Conservation (phyloP, 352 stramenopile species). For the Stephanocyclus meneghinianus region DNA sequence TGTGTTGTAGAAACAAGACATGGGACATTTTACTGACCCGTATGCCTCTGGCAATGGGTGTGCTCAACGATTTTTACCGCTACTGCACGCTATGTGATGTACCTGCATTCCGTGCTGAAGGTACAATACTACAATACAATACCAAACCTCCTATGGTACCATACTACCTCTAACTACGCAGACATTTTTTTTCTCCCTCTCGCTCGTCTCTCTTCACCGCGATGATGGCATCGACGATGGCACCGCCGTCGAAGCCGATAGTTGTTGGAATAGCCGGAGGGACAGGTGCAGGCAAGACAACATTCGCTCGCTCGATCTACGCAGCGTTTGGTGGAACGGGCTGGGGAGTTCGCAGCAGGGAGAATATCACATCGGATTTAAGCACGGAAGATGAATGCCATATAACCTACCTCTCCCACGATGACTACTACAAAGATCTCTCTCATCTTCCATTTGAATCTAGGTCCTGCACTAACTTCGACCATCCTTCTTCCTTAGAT, state of each 20-base stretch:
- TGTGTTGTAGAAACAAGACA: too few relatives aligned
- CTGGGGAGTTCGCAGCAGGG: background rate
- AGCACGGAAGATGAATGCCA: conserved; percentile 47
- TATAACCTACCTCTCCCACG: conserved; percentile 92
- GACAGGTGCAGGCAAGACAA: conserved; percentile 75
- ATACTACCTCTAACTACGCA: too few relatives aligned
- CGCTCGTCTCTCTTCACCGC: background rate
- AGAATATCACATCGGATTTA: background rate
- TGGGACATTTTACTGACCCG: too few relatives aligned
- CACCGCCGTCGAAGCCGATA: conserved; percentile 23
- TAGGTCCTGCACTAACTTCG: conserved; percentile 90
- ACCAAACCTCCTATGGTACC: too few relatives aligned
- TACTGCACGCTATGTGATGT: too few relatives aligned
- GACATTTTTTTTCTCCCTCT: background rate
- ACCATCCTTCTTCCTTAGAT: conserved; percentile 95
- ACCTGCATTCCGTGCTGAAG: too few relatives aligned
- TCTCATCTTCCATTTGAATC: conserved; percentile 63
- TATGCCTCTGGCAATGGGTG: too few relatives aligned
- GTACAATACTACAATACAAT: too few relatives aligned
- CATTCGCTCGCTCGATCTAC: conserved; percentile 66
- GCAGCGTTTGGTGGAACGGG: conserved; percentile 54
- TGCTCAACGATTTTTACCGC: too few relatives aligned
- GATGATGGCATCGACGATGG: background rate
- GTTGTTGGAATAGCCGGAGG: conserved; percentile 75
- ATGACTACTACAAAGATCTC: conserved; percentile 93